Percentiles rank a stretch among this genome's conserved stretches.
Evolutionary conservation across 805 yeast genomes (phyloP).

Genomic region (Candida peoriensis): DNA sequence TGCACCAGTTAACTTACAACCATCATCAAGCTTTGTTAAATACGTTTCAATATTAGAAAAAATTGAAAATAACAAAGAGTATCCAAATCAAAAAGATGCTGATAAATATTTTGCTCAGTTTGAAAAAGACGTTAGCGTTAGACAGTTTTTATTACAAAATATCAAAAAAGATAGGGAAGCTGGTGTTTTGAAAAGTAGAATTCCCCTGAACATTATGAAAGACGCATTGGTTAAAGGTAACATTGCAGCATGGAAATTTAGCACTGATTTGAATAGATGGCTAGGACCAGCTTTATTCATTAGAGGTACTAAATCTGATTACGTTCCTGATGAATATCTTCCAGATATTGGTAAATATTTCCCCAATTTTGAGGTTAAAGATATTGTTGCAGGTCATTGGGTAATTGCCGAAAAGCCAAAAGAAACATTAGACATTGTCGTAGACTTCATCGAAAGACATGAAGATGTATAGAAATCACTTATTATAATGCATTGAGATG

Average conservation of each 20-base stretch:
- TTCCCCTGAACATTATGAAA: conserved; percentile 71
- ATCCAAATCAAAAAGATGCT: conserved; percentile 58
- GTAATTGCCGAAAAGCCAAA: conserved; percentile 80
- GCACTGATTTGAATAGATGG: conserved; percentile 48
- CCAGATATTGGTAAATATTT: conserved; percentile 71
- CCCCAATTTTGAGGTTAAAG: conserved; percentile 70
- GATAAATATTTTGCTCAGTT: conserved; percentile 55
- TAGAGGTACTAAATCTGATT: conserved; percentile 70
- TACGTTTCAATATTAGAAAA: conserved; percentile 61
- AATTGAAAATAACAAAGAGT: conserved; percentile 43
- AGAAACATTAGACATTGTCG: conserved; percentile 60
- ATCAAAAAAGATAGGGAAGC: conserved; percentile 39
- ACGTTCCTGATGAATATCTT: conserved; percentile 78
- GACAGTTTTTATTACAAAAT: conserved; percentile 77
- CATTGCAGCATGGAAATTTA: conserved; percentile 76
- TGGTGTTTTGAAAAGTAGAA: conserved; percentile 29
- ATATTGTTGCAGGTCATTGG: conserved; percentile 90
- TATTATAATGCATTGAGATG: background rate
- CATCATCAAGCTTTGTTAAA: conserved; percentile 54
- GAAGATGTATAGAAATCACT: conserved; percentile 24
- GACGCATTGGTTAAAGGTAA: conserved; percentile 59
- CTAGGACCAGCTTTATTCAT: conserved; percentile 72
- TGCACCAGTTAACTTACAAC: conserved; percentile 70
- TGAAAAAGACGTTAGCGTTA: conserved; percentile 53
- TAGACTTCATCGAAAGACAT: conserved; percentile 53